Base-by-base conservation (phyloP, 441 rosid species). In the Pelargonium australe region DNA sequence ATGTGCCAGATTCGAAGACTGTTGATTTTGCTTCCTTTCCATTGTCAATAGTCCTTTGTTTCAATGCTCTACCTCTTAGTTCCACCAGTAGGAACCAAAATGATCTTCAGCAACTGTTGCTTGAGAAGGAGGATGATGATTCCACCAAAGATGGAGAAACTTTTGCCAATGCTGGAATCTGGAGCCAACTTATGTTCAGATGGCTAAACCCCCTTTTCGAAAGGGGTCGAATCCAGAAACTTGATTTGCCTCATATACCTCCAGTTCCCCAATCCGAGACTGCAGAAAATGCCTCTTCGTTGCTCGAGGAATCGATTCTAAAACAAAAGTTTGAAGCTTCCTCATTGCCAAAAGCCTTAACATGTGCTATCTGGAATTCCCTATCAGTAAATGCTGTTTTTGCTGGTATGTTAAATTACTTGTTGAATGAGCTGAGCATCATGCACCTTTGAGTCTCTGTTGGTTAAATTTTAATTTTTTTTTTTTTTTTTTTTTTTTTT, bases 191-290 rank as follows among this genome's bases (percentile, higher is more conserved):
- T 37, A 78, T 82, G 1, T 88, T 88, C 70, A 68, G 20, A 19
- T 88, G 95, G 95, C 80, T 88, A n/a, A 86, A 88, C 71, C 89
- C 86, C 0, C 77, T 88, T 37, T 83, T 88, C 44, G 14, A 43
- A 6, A 70, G 16, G 57, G 91, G 91, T 25, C 66, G 81, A 25
- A 61, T 7, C 3, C 72, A 75, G 71, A 86, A 79, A 49, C 81
- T 88, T 10, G 85, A 84, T 63, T 68, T 83, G 40, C 75, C 60
- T 66, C 80, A 85, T 60, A 72, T 88, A 69, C 88, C 89, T 62
- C 16, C 47, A 1, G 69, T 88, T 66, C 91, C 91, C 9, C 73
- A 66, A 31, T 84, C 89, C 9, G 95, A 88, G 73, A 75, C 84
- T 0, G 91, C 95, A 9, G 72, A 77, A 11, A 20, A 19, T 65